Conservation (phyloP, 2,329 filamentous ascomycete genomes). For the Neurospora sp. region DNA sequence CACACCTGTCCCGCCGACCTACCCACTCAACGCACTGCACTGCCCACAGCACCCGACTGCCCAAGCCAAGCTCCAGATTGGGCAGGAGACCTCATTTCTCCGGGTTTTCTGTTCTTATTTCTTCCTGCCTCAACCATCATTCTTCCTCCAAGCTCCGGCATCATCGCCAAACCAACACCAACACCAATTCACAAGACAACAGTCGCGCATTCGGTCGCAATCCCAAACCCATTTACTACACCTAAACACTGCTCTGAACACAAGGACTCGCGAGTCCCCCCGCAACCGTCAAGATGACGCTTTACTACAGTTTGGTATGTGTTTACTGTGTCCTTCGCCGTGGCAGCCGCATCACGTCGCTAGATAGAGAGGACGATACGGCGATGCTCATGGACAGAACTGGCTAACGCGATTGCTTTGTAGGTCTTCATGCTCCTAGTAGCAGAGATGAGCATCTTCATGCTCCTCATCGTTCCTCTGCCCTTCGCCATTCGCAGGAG, state of each 20-base stretch:
- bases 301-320: slow-evolving; percentile 46
- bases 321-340: neutral
- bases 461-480: slow-evolving; percentile 73
- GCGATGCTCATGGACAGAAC: neutral
- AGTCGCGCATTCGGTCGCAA: neutral
- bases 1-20: slow-evolving; percentile 10
- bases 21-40: neutral
- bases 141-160: neutral
- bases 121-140: neutral
- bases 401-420: neutral
- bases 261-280: neutral
- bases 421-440: slow-evolving; percentile 78
- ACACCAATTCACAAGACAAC: neutral
- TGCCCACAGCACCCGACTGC: neutral
- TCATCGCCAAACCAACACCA: slow-evolving; percentile 1
- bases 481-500: slow-evolving; percentile 78
- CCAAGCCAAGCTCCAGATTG: slow-evolving; percentile 1
- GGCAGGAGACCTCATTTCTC: neutral
- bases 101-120: neutral
- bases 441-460: slow-evolving; percentile 73
- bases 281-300: slow-evolving; percentile 38
- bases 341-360: neutral
- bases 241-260: neutral
- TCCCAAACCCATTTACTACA: neutral
- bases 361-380: neutral